phyloP scores from a whole-genome alignment of 2,329 filamentous ascomycete genomes.

The Lecanicillium sp. region DNA sequence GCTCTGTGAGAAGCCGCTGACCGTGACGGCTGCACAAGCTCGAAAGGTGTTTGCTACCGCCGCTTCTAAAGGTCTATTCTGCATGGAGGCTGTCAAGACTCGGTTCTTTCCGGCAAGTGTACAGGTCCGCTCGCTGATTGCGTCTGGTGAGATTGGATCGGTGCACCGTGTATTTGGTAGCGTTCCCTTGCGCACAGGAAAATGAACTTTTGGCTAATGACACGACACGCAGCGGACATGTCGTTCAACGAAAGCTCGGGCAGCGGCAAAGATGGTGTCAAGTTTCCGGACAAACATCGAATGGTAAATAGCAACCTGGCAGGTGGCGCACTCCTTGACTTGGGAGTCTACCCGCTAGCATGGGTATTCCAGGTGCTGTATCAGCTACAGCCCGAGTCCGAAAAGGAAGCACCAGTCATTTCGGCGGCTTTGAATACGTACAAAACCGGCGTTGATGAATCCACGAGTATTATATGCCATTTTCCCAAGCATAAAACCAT shows the following conservation, averaged over 20 bases:
- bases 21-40: constrained; percentile 70
- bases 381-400: constrained; percentile 60
- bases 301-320: constrained; percentile 78
- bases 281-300: constrained; percentile 54
- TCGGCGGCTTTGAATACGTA: constrained; percentile 64
- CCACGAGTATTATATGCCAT: constrained; percentile 64
- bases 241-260: constrained; percentile 46
- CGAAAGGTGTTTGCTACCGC: constrained; percentile 65
- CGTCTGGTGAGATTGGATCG: constrained; percentile 45
- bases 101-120: constrained; percentile 78
- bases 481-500: constrained; percentile 64
- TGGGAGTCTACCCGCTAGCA: constrained; percentile 81
- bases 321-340: constrained; percentile 72
- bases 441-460: constrained; percentile 66
- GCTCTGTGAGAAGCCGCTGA: constrained; percentile 85
- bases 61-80: constrained; percentile 60
- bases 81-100: constrained; percentile 89
- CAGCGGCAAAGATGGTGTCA: constrained; percentile 45
- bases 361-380: constrained; percentile 89
- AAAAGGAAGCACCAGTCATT: constrained; percentile 61
- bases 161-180: constrained; percentile 51
- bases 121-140: constrained; percentile 58
- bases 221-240: constrained; percentile 37
- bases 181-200: too few relatives aligned
- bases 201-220: constrained; percentile 7